A percentile compares a stretch with the other conserved stretches of the same genome.
Conservation (phyloP, 2,329 filamentous ascomycete genomes). For the Coleophoma crateriformis region DNA sequence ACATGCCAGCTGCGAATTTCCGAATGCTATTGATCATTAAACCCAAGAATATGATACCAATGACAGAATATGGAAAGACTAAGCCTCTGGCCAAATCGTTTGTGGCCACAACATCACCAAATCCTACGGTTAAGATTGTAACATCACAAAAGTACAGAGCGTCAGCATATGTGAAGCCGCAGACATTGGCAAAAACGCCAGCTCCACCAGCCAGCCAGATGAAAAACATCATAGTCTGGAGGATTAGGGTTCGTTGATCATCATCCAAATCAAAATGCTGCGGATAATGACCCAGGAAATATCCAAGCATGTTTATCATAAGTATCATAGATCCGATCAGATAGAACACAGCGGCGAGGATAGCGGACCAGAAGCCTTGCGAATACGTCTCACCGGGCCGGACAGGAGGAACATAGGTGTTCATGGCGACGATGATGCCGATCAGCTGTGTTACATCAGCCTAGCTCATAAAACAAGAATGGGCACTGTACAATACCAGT, state of each 20-base stretch:
- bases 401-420: constrained; percentile 42
- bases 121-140: constrained; percentile 55
- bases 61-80: constrained; percentile 61
- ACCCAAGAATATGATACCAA: constrained; percentile 65
- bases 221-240: constrained; percentile 67
- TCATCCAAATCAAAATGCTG: constrained; percentile 62
- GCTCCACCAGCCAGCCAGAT: constrained; percentile 63
- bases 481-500: constrained; percentile 52
- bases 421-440: constrained; percentile 50
- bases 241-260: constrained; percentile 62
- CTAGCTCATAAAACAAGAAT: constrained; percentile 40
- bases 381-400: constrained; percentile 48
- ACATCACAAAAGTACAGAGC: constrained; percentile 57
- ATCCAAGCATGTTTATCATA: constrained; percentile 66
- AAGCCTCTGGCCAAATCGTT: constrained; percentile 50
- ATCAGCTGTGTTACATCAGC: constrained; percentile 37
- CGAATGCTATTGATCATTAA: constrained; percentile 61
- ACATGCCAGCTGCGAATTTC: constrained; percentile 53
- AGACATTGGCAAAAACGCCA: constrained; percentile 51
- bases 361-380: constrained; percentile 65
- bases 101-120: constrained; percentile 53
- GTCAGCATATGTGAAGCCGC: constrained; percentile 54
- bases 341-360: constrained; percentile 59
- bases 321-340: constrained; percentile 55
- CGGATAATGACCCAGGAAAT: constrained; percentile 63